Evolutionary conservation across 208 protist species (phyloP), one percentile per base, ranked within the genome.

Genomic region (Balamuthia mandrillaris): DNA sequence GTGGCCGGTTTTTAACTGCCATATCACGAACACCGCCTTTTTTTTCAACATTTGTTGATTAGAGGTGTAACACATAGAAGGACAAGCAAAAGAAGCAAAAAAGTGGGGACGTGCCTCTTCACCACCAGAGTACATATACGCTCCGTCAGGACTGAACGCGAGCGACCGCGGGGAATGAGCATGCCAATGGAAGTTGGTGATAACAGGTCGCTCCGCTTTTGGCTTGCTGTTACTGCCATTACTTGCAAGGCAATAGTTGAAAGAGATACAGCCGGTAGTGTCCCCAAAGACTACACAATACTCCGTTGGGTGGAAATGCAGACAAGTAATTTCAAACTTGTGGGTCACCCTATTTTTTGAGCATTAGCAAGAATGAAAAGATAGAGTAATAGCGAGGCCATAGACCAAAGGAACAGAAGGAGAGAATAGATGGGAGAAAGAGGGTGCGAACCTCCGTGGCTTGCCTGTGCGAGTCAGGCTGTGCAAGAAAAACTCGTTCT

Each of bases 21-120:
- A 87, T 33, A 66, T 54, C 12, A 87, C 84, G 29, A 87, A 54
- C 72, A 87, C 84, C 29, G 52, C 72, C 68, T 70, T 54, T 54
- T 54, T 54, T 24, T 54, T 21, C 16, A 24, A 54, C 14, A 18
- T 24, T 54, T 54, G 18, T 14, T 54, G 47, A 18, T 24, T 21
- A 54, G 18, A n/a, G 5, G 9, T 24, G n/a, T 35, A 61, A 24
- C 54, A 7, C 16, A 61, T 61, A 61, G 12, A 29, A 24, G 24
- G 24, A 61, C 24, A 61, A 18, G 33, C 10, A 61, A 61, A 61
- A 18, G 12, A 61, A 18, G 33, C 24, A 61, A 61, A 61, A 6
- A 61, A 61, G 18, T 14, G 35, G n/a, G 61, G 16, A 21, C 12
- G 54, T 63, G 54, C 66, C 70, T 87, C 84, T 1, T 33, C 18